Evolutionary conservation across 2,329 filamentous ascomycete species (phyloP).

Genomic region (Beauveria australis): DNA sequence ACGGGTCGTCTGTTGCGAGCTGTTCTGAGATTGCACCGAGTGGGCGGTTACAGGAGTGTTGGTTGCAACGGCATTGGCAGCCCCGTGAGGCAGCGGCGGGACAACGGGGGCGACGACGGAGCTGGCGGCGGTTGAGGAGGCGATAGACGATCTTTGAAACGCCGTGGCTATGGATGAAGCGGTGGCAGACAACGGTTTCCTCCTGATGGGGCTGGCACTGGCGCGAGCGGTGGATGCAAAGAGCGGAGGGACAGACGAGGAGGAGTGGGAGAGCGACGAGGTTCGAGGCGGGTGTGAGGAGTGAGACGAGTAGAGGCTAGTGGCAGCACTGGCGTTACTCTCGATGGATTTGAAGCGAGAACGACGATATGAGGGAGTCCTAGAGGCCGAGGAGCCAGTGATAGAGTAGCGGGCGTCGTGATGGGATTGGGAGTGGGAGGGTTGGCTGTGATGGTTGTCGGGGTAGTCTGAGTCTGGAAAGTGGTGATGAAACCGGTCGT

Average conservation of each 20-base stretch:
- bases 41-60: not conserved
- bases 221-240: slow-evolving; percentile 5
- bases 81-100: slow-evolving; percentile 1
- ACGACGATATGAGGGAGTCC: not conserved
- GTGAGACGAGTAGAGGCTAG: slow-evolving; percentile 16
- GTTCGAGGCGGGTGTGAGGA: slow-evolving; percentile 19
- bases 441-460: slow-evolving; percentile 8
- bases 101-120: slow-evolving; percentile 10
- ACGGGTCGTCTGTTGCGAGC: not conserved
- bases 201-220: slow-evolving; percentile 35
- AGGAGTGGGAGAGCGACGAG: slow-evolving; percentile 9
- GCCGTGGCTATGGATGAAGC: slow-evolving; percentile 43
- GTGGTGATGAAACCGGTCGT: slow-evolving; percentile 1
- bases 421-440: not conserved
- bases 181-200: slow-evolving; percentile 52
- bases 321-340: slow-evolving; percentile 13
- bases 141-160: slow-evolving; percentile 19
- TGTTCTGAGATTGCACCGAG: not conserved
- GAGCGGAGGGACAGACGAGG: slow-evolving; percentile 10
- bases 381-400: slow-evolving; percentile 1
- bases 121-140: slow-evolving; percentile 14
- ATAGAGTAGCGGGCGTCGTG: not conserved
- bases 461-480: slow-evolving; percentile 1
- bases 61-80: not conserved
- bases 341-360: slow-evolving; percentile 6